phyloP scores from a whole-genome alignment of 2,329 filamentous ascomycete species.

The Alternaria metachromatica region DNA sequence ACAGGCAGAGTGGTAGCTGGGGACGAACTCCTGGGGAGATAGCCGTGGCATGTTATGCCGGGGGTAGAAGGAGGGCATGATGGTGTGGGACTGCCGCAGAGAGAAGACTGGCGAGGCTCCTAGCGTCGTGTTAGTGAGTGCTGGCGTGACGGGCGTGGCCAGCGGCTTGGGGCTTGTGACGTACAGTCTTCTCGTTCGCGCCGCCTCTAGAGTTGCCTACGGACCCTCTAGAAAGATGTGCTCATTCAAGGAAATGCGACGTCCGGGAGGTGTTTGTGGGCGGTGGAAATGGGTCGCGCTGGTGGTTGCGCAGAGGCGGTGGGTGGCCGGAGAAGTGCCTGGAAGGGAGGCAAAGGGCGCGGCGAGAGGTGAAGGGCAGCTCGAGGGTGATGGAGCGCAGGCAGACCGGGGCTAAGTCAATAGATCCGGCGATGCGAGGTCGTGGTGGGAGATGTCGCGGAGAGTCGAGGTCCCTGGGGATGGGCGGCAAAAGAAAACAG shows the following conservation, averaged over 20 bases:
- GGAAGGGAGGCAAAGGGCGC: constrained; percentile 24
- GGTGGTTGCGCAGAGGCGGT: constrained; percentile 6
- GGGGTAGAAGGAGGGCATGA: constrained; percentile 61
- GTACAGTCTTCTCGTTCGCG: constrained; percentile 52
- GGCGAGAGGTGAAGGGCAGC: constrained; percentile 17
- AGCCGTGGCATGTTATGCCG: constrained; percentile 53
- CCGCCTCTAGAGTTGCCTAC: constrained; percentile 44
- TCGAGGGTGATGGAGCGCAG: constrained; percentile 28
- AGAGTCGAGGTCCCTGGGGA: constrained; percentile 12
- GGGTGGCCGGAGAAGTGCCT: neutral
- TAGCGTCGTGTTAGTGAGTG: constrained; percentile 34
- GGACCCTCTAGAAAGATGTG: constrained; percentile 40
- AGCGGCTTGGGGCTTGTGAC: constrained; percentile 16
- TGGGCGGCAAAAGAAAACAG: constrained; percentile 18
- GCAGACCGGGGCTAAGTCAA: constrained; percentile 48
- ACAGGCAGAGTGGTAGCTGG: constrained; percentile 53
- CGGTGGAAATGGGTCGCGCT: constrained; percentile 20
- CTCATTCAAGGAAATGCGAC: constrained; percentile 47
- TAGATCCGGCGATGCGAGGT: constrained; percentile 45
- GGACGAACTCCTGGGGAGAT: constrained; percentile 58
- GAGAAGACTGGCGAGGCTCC: constrained; percentile 53
- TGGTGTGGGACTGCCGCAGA: constrained; percentile 43
- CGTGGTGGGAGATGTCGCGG: constrained; percentile 21
- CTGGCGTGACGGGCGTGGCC: neutral
- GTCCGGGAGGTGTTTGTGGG: constrained; percentile 22